Evolutionary conservation across 2,329 filamentous ascomycete species (phyloP).

Genomic region (Pseudogymnoascus sp.): DNA sequence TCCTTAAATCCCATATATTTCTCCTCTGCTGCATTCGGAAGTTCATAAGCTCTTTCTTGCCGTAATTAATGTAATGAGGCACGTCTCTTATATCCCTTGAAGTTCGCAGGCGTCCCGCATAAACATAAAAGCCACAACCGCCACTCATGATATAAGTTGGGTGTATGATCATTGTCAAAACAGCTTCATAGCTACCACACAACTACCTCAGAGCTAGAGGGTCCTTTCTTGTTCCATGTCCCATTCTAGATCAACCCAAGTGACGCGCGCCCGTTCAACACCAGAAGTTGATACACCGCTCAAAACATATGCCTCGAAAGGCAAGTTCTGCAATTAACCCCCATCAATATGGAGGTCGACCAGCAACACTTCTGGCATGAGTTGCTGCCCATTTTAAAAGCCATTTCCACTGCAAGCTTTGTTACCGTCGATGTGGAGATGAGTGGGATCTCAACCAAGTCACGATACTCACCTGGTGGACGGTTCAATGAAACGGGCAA

Average conservation of each 20-base stretch:
- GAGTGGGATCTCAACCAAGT: conserved; percentile 47
- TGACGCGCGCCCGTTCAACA: not conserved
- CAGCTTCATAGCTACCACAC: not conserved
- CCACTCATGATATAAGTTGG: not conserved
- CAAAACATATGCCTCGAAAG: not conserved
- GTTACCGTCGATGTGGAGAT: conserved; percentile 59
- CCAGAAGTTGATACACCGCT: not conserved
- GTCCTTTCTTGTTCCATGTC: not conserved
- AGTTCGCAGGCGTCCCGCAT: not conserved
- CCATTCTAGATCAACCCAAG: not conserved
- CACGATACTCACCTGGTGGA: conserved; percentile 19
- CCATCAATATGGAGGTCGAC: conserved; percentile 46
- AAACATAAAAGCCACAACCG: not conserved
- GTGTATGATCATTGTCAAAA: not conserved
- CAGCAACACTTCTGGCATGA: conserved; percentile 35
- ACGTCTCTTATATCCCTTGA: not conserved
- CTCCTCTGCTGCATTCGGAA: not conserved
- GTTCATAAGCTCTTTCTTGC: not conserved
- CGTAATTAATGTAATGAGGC: not conserved
- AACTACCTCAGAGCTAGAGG: not conserved
- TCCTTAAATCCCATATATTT: not conserved
- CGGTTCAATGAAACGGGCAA: conserved; percentile 31
- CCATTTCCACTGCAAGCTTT: conserved; percentile 50
- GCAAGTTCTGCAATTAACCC: not conserved
- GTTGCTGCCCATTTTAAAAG: conserved; percentile 46